Conservation (phyloP, 2,329 filamentous ascomycete species). For the Phaeophleospora eucalypticola region DNA sequence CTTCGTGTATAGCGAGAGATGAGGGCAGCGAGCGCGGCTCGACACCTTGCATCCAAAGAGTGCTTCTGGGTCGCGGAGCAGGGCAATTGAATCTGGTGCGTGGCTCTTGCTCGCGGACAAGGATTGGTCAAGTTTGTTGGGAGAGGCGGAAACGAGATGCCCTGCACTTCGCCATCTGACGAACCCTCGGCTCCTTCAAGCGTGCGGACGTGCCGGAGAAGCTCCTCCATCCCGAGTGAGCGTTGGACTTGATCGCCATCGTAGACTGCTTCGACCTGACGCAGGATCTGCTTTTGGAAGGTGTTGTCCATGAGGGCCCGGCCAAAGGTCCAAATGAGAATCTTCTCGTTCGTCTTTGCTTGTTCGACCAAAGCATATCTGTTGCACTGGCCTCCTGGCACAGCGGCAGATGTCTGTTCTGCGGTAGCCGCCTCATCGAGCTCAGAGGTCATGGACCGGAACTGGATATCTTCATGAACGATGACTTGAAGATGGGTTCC, state of each 20-base stretch:
- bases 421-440: background rate
- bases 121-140: constrained; percentile 1
- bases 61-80: background rate
- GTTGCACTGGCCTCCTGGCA: background rate
- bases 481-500: background rate
- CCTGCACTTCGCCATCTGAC: background rate
- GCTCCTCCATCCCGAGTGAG: background rate
- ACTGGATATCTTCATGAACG: background rate
- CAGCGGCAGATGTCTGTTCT: background rate
- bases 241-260: background rate
- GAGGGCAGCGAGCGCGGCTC: constrained; percentile 3
- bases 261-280: background rate
- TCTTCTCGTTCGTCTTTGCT: background rate
- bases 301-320: background rate
- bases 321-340: background rate
- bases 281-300: background rate
- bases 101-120: constrained; percentile 1
- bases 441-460: background rate
- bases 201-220: background rate
- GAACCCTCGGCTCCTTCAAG: background rate
- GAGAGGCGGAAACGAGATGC: constrained; percentile 1
- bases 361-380: background rate
- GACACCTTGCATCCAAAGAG: background rate
- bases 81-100: background rate
- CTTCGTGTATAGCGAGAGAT: constrained; percentile 2